Base-by-base conservation (phyloP, 2,329 filamentous ascomycete genomes). In the Parastagonospora avenae region DNA sequence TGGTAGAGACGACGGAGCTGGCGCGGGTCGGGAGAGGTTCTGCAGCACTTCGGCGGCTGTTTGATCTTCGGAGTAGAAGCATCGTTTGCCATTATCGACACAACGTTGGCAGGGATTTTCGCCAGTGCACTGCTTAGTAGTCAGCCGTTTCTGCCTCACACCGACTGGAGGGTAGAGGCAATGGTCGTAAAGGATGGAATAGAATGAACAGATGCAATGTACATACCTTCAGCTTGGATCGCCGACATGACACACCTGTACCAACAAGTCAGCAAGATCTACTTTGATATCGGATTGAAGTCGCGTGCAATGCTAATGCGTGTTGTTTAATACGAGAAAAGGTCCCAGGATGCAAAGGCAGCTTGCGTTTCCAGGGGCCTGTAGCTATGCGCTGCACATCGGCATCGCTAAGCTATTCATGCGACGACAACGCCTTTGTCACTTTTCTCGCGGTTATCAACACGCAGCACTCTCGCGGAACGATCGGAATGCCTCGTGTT, bases 11-110 rank as follows among this genome's bases (percentile, higher is more conserved):
- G 59, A 43, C 12, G 63, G 64, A 2, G 55, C 54, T 46, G 65
- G 57, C 19, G 63, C 62, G 6, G 68, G 70, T n/a, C 70, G 63
- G 46, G 68, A 71, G 43, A 73, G 69, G 43, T 69, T 70, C 52
- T 73, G 70, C 39, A 73, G 57, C 35, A 66, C 70, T 55, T 73
- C 69, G 50, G 70, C 70, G 2, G 70, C 70, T 16, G 67, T 72
- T 57, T 72, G 68, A 52, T 73, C 68, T 53, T 73, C 70, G 11
- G 68, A 72, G 54, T 71, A 73, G 61, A 71, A 71, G 59, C 70
- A 73, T 32, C 68, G 68, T 42, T 65, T 66, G 33, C 62, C 65
- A 43, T 66, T 70, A 50, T 73, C 70, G 52, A 63, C 39, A 48
- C 69, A 72, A 55, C 70, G 65, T 39, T 68, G 67, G 59, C 69